Evolutionary conservation across 208 protist genomes (phyloP).

Genomic region (Trypanosoma cruzi): DNA sequence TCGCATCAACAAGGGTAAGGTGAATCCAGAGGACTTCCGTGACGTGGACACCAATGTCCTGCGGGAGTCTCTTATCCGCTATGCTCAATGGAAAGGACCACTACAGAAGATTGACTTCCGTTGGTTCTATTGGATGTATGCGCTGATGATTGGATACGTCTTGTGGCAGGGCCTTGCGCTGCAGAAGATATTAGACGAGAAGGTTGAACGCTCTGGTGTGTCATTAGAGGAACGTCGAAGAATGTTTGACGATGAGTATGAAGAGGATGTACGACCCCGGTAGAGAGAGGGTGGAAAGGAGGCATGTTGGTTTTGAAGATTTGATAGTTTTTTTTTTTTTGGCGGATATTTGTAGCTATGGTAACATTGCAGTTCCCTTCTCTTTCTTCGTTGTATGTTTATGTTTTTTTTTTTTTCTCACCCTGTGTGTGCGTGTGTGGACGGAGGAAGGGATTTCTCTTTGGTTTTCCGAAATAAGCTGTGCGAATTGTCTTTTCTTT

Average conservation of each 20-base stretch:
- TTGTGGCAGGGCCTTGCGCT: conserved; percentile 68
- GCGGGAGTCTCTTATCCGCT: conserved; percentile 69
- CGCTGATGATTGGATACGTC: conserved; percentile 76
- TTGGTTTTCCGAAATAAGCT: not conserved
- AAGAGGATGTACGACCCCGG: conserved; percentile 74
- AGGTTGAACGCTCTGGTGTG: conserved; percentile 56
- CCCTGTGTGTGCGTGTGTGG: not conserved
- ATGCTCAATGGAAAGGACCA: conserved; percentile 71
- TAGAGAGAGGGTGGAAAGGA: conserved; percentile 20
- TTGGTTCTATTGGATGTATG: conserved; percentile 88
- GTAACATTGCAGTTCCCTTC: not conserved
- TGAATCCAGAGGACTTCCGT: conserved; percentile 82
- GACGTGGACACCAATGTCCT: conserved; percentile 86
- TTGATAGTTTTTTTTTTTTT: not conserved
- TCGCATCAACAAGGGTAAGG: conserved; percentile 78
- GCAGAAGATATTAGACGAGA: conserved; percentile 58
- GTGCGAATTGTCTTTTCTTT: too few species aligned
- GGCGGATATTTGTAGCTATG: not conserved
- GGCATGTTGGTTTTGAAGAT: not conserved
- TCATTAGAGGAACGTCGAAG: conserved; percentile 61
- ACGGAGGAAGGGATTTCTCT: not conserved
- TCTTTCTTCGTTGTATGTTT: too few species aligned
- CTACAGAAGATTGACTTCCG: conserved; percentile 86
- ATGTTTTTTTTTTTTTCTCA: not conserved
- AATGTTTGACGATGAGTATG: conserved; percentile 85